A percentile compares a stretch with the other conserved stretches of the same genome.
Evolutionary conservation across 2,329 filamentous ascomycete species (phyloP).

Genomic region (Pseudofabraea citricarpa): DNA sequence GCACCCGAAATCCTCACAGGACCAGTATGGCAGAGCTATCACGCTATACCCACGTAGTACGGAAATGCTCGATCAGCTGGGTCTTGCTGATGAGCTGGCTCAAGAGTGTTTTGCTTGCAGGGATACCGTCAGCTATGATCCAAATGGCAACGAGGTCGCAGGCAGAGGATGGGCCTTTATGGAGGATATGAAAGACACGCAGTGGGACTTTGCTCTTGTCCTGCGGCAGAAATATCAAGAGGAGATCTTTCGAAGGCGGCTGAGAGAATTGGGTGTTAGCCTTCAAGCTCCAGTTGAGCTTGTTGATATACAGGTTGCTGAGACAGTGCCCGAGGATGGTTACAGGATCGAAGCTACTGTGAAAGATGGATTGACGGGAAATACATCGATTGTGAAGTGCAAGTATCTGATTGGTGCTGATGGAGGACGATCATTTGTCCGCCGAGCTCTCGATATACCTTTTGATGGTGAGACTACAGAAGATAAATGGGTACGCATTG

Average conservation of each 20-base stretch:
- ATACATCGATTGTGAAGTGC: conserved; percentile 29
- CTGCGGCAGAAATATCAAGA: conserved; percentile 52
- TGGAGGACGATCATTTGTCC: conserved; percentile 44
- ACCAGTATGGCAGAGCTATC: conserved; percentile 48
- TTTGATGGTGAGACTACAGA: conserved; percentile 45
- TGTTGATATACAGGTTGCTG: conserved; percentile 14
- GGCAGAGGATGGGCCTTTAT: conserved; percentile 48
- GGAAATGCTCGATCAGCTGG: conserved; percentile 48
- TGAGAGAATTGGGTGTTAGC: conserved; percentile 19
- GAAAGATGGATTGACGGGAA: conserved; percentile 19
- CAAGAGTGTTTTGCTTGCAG: conserved; percentile 49
- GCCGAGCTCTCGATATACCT: conserved; percentile 38
- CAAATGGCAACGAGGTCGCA: conserved; percentile 36
- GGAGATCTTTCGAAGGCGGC: conserved; percentile 43
- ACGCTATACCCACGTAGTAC: conserved; percentile 46
- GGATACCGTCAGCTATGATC: conserved; percentile 42
- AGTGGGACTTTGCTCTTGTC: conserved; percentile 47
- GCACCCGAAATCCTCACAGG: conserved; percentile 41
- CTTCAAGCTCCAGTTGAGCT: conserved; percentile 16
- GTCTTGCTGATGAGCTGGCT: conserved; percentile 41
- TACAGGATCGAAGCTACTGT: conserved; percentile 14
- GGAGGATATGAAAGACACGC: conserved; percentile 46
- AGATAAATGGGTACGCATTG: conserved; percentile 49
- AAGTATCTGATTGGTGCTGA: conserved; percentile 48
- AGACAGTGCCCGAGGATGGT: conserved; percentile 13